Conservation (phyloP, 495 filamentous ascomycete genomes). For the Penicillium lagena region DNA sequence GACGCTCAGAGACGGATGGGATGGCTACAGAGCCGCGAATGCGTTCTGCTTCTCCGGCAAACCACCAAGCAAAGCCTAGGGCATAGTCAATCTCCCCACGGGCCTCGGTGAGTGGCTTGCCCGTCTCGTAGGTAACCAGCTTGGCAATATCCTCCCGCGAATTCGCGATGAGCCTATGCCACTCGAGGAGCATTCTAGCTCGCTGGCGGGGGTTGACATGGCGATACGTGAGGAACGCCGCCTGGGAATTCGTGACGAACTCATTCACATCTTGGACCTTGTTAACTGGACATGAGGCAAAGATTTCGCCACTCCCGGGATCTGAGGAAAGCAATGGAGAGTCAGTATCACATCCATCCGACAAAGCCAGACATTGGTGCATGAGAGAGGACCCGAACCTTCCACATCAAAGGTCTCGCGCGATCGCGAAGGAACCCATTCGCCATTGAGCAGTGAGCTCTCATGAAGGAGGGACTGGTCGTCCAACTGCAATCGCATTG, state of each 20-base stretch:
- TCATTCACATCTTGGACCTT: slow-evolving; percentile 1
- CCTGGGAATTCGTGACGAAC: slow-evolving; percentile 1
- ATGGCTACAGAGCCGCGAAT: slow-evolving; percentile 32
- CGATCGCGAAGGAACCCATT: slow-evolving; percentile 3
- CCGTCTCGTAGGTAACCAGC: slow-evolving; percentile 42
- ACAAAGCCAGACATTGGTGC: too few species aligned
- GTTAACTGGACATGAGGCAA: slow-evolving; percentile 3
- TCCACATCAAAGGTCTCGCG: slow-evolving; percentile 3
- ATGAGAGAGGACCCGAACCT: neutral
- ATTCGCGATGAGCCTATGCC: slow-evolving; percentile 25
- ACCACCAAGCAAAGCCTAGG: slow-evolving; percentile 43
- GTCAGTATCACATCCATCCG: too few species aligned
- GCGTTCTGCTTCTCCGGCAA: slow-evolving; percentile 44
- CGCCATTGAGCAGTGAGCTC: slow-evolving; percentile 2
- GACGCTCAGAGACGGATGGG: slow-evolving; percentile 23
- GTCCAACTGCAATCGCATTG: neutral
- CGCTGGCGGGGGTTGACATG: slow-evolving; percentile 9
- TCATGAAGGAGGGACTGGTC: slow-evolving; percentile 2
- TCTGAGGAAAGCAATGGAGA: neutral
- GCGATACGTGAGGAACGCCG: too few species aligned
- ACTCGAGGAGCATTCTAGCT: slow-evolving; percentile 12
- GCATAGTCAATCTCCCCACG: slow-evolving; percentile 42
- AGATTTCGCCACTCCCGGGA: slow-evolving; percentile 1
- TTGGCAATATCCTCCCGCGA: slow-evolving; percentile 37
- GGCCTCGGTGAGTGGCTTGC: slow-evolving; percentile 40